Base-by-base conservation (phyloP, 768 basidiomycete species). In the Rhizopogon vinicolor region DNA sequence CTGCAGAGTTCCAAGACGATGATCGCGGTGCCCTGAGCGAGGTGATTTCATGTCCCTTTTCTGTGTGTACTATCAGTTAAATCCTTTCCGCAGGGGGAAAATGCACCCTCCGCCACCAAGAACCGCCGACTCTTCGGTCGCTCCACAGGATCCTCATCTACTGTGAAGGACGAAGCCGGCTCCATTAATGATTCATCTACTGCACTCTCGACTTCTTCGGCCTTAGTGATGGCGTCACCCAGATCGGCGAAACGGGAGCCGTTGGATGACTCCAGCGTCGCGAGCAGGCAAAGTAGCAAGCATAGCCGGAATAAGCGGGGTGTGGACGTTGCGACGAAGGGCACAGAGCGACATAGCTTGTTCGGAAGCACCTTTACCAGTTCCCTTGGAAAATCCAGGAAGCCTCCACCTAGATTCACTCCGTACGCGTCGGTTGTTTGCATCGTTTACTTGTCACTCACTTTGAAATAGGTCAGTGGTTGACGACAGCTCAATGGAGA, bases 371-470 rank as follows among this genome's bases (percentile, higher is more conserved):
- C 83, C 3, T 84, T 91, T 58, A 71, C 74, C 10, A 79, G 82
- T 1, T 74, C 84, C 5, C 64, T 90, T 52, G 82, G 84, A 29
- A 87, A 86, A 67, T 72, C 75, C 41, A 74, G 93, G 60, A 95
- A 97, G 67, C 93, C 93, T 0, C 79, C 92, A 0, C 92, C 91
- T 16, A 81, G 81, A 68, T 85, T 84, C 60, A 81, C 84, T 22
- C 63, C 74, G 87, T 87, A 65, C 63, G 86, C 76, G 18, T 59
- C 62, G 55, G 35, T 51, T n/a, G 44, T 50, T 60, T 52, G 41
- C n/a, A n/a, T 52, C 9, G 10, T 39, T 52, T 29, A 33, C 25
- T 51, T 46, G 13, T 37, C 55, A 19, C n/a, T 25, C 18, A 7
- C 28, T 10, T 3, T 1, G 13, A 16, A 19, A 40, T 54, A 76